Evolutionary conservation across 352 stramenopile species (phyloP).

Genomic region (Pythium dissotocum): DNA sequence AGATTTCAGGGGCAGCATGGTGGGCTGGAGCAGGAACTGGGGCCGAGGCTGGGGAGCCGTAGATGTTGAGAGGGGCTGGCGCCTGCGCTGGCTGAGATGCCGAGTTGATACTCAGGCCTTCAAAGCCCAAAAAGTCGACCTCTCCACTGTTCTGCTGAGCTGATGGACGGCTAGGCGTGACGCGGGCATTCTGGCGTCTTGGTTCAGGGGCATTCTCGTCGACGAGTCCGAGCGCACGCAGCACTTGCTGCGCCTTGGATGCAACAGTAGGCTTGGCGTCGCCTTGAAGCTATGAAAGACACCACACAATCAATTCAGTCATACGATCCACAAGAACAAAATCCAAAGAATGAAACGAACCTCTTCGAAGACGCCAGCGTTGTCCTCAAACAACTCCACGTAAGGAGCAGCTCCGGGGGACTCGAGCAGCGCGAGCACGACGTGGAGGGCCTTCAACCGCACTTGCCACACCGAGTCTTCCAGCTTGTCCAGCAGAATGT

Average conservation of each 20-base stretch:
- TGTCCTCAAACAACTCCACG: slow-evolving; percentile 82
- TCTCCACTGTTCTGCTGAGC: slow-evolving; percentile 33
- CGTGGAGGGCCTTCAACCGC: slow-evolving; percentile 80
- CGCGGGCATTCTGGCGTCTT: slow-evolving; percentile 5
- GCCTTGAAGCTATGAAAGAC: slow-evolving; percentile 43
- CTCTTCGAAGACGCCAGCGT: slow-evolving; percentile 80
- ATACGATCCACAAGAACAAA: not conserved
- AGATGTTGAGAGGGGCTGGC: slow-evolving; percentile 25
- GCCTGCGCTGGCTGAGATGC: slow-evolving; percentile 11
- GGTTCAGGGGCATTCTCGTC: slow-evolving; percentile 46
- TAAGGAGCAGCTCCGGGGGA: slow-evolving; percentile 66
- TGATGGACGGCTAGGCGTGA: slow-evolving; percentile 15
- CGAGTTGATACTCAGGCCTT: slow-evolving; percentile 49
- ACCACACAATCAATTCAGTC: not conserved
- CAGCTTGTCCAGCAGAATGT: slow-evolving; percentile 86
- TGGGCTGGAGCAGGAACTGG: slow-evolving; percentile 18
- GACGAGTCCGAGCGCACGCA: slow-evolving; percentile 64
- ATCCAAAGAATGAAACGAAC: slow-evolving; percentile 25
- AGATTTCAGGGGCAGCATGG: slow-evolving; percentile 45
- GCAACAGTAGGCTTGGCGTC: slow-evolving; percentile 81
- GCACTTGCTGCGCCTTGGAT: slow-evolving; percentile 71
- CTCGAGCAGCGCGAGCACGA: slow-evolving; percentile 76
- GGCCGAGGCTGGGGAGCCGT: slow-evolving; percentile 11
- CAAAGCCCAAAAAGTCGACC: slow-evolving; percentile 82
- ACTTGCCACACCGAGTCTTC: slow-evolving; percentile 85